These are phyloP conservation scores for Neurospora sp. DNA, from an alignment of 495 filamentous ascomycete genomes.

Conservation along the genomic window DNA sequence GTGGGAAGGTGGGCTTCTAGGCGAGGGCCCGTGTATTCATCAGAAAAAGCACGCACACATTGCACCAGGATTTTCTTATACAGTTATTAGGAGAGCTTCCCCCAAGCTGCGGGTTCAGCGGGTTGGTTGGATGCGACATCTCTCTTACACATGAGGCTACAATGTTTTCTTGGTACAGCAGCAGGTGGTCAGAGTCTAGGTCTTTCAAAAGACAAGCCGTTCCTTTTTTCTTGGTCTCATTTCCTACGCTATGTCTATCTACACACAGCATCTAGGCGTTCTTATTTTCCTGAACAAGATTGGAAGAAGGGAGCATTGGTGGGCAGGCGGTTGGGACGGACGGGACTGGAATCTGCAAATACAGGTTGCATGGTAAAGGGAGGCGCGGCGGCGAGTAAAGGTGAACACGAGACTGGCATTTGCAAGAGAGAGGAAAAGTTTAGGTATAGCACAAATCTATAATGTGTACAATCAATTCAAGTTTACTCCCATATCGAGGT, in stretches of 20 bases:
- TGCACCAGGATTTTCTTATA: background rate
- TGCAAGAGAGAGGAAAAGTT: background rate
- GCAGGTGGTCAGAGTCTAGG: background rate
- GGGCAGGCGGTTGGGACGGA: background rate
- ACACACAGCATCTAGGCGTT: background rate
- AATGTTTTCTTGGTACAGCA: background rate
- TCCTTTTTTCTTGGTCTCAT: background rate
- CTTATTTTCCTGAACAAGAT: background rate
- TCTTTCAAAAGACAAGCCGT: background rate
- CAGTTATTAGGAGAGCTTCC: background rate
- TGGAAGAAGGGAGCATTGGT: background rate
- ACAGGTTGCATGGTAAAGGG: background rate
- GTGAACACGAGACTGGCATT: background rate
- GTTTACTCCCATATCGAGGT: background rate
- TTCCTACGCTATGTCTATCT: background rate
- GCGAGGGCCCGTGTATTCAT: slow-evolving; percentile 2
- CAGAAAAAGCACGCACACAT: background rate
- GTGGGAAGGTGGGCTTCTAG: slow-evolving; percentile 19
- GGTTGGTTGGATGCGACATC: background rate
- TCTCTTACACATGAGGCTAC: background rate
- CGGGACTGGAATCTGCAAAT: background rate
- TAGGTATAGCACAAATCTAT: background rate
- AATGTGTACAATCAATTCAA: background rate
- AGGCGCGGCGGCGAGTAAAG: background rate
- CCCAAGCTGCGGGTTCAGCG: background rate